A percentile compares a stretch with the other conserved stretches of the same genome.
Evolutionary conservation across 768 basidiomycete genomes (phyloP).

Genomic region (Tricholoma furcatifolium): DNA sequence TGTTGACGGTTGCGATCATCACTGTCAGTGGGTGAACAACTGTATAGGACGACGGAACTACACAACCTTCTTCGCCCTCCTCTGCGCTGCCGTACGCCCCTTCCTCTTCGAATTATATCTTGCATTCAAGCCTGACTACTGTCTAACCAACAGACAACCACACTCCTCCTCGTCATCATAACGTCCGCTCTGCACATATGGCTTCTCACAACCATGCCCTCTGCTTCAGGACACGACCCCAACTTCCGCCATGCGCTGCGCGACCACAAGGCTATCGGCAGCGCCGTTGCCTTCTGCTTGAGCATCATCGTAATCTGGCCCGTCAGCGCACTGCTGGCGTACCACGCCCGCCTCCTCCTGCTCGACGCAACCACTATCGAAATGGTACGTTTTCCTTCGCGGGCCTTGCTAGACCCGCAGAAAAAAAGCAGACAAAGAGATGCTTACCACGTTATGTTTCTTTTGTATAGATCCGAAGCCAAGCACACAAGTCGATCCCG

Average conservation of each 20-base stretch:
- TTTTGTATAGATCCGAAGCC: constrained; percentile 70
- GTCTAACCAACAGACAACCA: constrained; percentile 51
- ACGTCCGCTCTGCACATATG: constrained; percentile 84
- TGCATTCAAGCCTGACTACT: neutral
- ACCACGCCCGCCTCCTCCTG: constrained; percentile 84
- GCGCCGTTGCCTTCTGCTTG: constrained; percentile 77
- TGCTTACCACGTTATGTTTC: neutral
- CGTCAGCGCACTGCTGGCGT: constrained; percentile 71
- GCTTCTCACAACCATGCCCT: constrained; percentile 49
- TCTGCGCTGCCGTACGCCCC: constrained; percentile 69
- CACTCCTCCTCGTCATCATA: constrained; percentile 72
- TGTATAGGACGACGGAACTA: constrained; percentile 96
- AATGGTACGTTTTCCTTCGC: constrained; percentile 53
- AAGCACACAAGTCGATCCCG: constrained; percentile 68
- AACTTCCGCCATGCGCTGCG: constrained; percentile 46
- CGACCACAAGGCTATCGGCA: constrained; percentile 55
- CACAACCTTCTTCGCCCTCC: constrained; percentile 84
- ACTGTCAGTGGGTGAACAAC: constrained; percentile 91
- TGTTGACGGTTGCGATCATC: constrained; percentile 93
- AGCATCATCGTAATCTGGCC: constrained; percentile 80
- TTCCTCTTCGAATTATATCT: constrained; percentile 10
- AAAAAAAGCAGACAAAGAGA: too few species aligned
- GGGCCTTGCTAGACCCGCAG: too few species aligned
- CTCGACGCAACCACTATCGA: constrained; percentile 96
- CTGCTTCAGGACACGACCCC: constrained; percentile 30